Percentiles rank a stretch among this genome's conserved stretches.
These are phyloP conservation scores for Alternaria postmessia DNA, from an alignment of 2,329 filamentous ascomycete species.

Conservation along the genomic window DNA sequence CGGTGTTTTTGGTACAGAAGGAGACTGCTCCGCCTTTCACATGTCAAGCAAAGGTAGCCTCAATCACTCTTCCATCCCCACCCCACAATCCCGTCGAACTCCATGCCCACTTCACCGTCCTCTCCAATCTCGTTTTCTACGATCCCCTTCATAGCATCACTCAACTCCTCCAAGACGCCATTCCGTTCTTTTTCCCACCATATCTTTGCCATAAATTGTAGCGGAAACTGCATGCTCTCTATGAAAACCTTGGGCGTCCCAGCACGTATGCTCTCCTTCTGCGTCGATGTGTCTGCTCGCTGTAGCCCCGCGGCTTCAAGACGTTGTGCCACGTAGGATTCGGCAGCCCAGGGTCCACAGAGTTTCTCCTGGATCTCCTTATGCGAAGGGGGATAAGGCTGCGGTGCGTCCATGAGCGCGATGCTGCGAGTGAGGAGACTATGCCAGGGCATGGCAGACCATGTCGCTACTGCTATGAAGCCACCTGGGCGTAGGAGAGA, in stretches of 20 bases:
- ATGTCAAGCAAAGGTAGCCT: not conserved
- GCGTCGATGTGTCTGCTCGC: conserved; percentile 19
- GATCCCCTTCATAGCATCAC: conserved; percentile 9
- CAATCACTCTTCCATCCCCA: conserved; percentile 25
- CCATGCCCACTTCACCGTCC: conserved; percentile 18
- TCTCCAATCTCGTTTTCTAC: conserved; percentile 16
- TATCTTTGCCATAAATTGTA: conserved; percentile 21
- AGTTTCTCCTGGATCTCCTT: conserved; percentile 16
- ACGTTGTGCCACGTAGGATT: conserved; percentile 18
- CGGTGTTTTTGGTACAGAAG: not conserved
- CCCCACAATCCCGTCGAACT: conserved; percentile 25
- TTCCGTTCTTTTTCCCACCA: conserved; percentile 31
- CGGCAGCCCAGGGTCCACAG: conserved; percentile 19
- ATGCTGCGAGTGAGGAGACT: conserved; percentile 14
- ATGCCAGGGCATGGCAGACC: conserved; percentile 30
- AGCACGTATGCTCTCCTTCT: conserved; percentile 10
- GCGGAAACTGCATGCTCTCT: conserved; percentile 28
- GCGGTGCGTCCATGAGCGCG: conserved; percentile 2
- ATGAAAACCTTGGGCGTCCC: conserved; percentile 28
- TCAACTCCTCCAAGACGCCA: conserved; percentile 14
- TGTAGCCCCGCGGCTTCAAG: conserved; percentile 27
- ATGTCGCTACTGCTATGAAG: conserved; percentile 33
- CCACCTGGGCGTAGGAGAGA: conserved; percentile 23
- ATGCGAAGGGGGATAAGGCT: conserved; percentile 13
- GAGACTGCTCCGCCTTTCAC: not conserved